Base-by-base conservation (phyloP, 2,329 filamentous ascomycete species). In the Colletotrichum orchidophilum region DNA sequence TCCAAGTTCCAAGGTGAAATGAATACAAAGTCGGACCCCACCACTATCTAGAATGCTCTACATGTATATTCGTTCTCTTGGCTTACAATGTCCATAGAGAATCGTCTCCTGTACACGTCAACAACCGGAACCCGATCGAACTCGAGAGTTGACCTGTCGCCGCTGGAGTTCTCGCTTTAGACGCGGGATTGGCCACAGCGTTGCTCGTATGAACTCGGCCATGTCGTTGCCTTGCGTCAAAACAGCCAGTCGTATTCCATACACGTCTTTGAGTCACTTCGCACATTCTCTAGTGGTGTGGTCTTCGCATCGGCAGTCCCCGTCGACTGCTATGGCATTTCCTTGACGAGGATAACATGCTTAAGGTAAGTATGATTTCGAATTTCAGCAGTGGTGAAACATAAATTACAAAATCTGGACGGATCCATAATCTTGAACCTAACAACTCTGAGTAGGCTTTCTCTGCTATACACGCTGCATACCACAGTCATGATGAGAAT, bases 401-500 rank as follows among this genome's bases (percentile, higher is more conserved):
- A 67, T 18, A 55, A 66, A 66, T 31, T 11, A 67, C 24, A 15
- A 21, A 11, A 6, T 31, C 15, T 33, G 31, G 5, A 39, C 21
- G 6, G 26, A n/a, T 61, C 5, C 7, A n/a, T n/a, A 27, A 15
- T 7, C 24, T 27, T n/a, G 15, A 24, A 7, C n/a, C n/a, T 7
- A 29, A 29, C 55, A 55, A 50, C 12, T 9, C 11, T 24, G 26
- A 29, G 11, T 46, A 70, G 55, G 3, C 49, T 24, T 5, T 8
- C 35, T 6, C 12, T 15, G 29, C n/a, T 8, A 26, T n/a, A 13
- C 13, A 13, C 27, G 21, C 15, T 27, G 18, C 50, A n/a, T 15
- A 33, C 24, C 21, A 42, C 24, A 53, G 49, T n/a, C 72, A 85
- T 83, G 81, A 86, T 86, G 84, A 83, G 84, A 72, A 85, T 87